Conservation (phyloP, 352 stramenopile genomes). For the Globisporangium nunn region DNA sequence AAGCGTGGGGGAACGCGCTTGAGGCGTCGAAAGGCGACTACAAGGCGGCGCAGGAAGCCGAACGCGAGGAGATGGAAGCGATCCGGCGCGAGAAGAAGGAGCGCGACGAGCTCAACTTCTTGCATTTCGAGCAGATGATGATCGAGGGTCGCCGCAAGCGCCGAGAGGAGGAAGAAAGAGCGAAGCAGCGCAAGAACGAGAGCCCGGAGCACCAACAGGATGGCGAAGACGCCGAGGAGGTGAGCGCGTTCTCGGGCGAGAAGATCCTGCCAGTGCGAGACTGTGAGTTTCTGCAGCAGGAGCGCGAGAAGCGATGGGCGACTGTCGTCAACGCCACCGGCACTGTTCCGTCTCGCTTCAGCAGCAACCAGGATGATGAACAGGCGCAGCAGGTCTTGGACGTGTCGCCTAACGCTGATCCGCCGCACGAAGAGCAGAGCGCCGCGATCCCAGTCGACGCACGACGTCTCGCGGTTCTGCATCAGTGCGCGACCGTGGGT, state of each 20-base stretch:
- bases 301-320: slow-evolving; percentile 63
- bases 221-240: slow-evolving; percentile 17
- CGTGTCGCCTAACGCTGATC: neutral
- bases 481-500: slow-evolving; percentile 68
- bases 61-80: slow-evolving; percentile 77
- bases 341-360: slow-evolving; percentile 9
- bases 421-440: neutral
- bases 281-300: slow-evolving; percentile 47
- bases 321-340: slow-evolving; percentile 39
- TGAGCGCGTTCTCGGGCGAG: slow-evolving; percentile 68
- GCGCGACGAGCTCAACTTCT: slow-evolving; percentile 81
- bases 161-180: slow-evolving; percentile 34
- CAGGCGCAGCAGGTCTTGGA: neutral
- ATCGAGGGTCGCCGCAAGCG: slow-evolving; percentile 52
- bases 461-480: slow-evolving; percentile 44
- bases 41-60: slow-evolving; percentile 72
- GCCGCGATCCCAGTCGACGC: slow-evolving; percentile 41
- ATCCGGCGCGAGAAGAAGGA: slow-evolving; percentile 86
- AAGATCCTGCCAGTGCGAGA: slow-evolving; percentile 58
- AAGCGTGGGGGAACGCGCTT: slow-evolving; percentile 62
- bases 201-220: slow-evolving; percentile 10
- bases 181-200: slow-evolving; percentile 11
- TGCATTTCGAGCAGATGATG: slow-evolving; percentile 87
- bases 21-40: slow-evolving; percentile 64
- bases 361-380: slow-evolving; percentile 2